These are phyloP conservation scores for Trifolium fragiferum DNA, from an alignment of 306 rosid species.

Conservation along the genomic window DNA sequence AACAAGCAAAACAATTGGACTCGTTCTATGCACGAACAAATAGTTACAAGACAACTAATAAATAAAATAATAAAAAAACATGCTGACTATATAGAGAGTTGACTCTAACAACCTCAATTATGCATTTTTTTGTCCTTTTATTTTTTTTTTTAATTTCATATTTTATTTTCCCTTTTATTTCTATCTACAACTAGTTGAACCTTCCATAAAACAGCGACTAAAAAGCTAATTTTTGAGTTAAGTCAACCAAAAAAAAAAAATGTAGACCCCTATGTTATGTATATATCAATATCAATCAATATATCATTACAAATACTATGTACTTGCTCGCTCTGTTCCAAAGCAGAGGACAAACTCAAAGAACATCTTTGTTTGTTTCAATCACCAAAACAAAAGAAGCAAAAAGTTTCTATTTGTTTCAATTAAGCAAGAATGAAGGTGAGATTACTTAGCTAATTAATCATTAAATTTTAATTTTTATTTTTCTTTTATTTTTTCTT, in stretches of 20 bases:
- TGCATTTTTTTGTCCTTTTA: neutral
- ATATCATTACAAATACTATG: neutral
- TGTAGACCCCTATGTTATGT: neutral
- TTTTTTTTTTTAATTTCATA: no score
- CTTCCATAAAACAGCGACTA: neutral
- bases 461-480: neutral
- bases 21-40: constrained; percentile 2
- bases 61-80: neutral
- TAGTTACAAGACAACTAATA: neutral
- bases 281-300: neutral
- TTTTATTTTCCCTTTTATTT: neutral
- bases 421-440: constrained; percentile 42
- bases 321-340: neutral
- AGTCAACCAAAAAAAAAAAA: neutral
- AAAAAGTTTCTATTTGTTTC: neutral
- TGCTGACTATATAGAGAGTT: neutral
- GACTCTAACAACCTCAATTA: constrained; percentile 11
- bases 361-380: constrained; percentile 24
- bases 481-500: neutral
- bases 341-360: constrained; percentile 29
- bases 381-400: constrained; percentile 8
- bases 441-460: neutral
- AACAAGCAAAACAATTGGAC: neutral
- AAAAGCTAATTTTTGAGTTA: neutral
- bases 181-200: neutral